phyloP scores from a whole-genome alignment of 1,284 basidiomycete genomes.

The Melanopsichium pennsylvanicum region DNA sequence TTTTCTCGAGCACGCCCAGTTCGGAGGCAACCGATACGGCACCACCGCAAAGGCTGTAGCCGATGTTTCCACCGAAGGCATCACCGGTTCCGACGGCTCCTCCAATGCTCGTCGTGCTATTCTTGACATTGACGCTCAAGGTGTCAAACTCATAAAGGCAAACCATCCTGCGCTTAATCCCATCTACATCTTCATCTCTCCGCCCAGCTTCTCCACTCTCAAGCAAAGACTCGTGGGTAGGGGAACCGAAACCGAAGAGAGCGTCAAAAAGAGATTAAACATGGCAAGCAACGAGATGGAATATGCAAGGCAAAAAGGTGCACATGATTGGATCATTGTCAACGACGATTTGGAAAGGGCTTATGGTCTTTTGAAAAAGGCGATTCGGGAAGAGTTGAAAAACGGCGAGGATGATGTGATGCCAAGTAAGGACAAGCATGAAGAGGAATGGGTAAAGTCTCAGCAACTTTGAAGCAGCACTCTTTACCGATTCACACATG shows the following conservation, averaged over 20 bases:
- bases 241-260: slow-evolving; percentile 83
- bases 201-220: slow-evolving; percentile 74
- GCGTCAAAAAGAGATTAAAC: slow-evolving; percentile 78
- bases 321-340: slow-evolving; percentile 85
- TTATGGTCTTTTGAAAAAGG: slow-evolving; percentile 70
- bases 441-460: slow-evolving; percentile 35
- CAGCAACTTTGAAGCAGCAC: slow-evolving; percentile 8
- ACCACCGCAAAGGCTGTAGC: slow-evolving; percentile 79
- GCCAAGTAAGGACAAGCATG: slow-evolving; percentile 46
- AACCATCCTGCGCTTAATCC: slow-evolving; percentile 77
- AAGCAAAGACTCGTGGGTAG: slow-evolving; percentile 75
- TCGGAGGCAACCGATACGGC: slow-evolving; percentile 90
- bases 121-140: slow-evolving; percentile 93
- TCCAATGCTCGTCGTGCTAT: slow-evolving; percentile 77
- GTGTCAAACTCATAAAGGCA: slow-evolving; percentile 74
- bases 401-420: slow-evolving; percentile 44
- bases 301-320: slow-evolving; percentile 77
- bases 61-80: slow-evolving; percentile 67
- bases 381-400: slow-evolving; percentile 35
- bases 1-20: slow-evolving; percentile 76
- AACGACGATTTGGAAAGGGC: slow-evolving; percentile 90
- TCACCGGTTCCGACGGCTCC: slow-evolving; percentile 26
- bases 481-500: neutral
- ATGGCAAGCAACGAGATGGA: slow-evolving; percentile 84
- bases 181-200: slow-evolving; percentile 91